Percentiles rank a stretch among this genome's conserved stretches.
phyloP scores from a whole-genome alignment of 2,329 filamentous ascomycete species.

The Pseudogymnoascus sp. region DNA sequence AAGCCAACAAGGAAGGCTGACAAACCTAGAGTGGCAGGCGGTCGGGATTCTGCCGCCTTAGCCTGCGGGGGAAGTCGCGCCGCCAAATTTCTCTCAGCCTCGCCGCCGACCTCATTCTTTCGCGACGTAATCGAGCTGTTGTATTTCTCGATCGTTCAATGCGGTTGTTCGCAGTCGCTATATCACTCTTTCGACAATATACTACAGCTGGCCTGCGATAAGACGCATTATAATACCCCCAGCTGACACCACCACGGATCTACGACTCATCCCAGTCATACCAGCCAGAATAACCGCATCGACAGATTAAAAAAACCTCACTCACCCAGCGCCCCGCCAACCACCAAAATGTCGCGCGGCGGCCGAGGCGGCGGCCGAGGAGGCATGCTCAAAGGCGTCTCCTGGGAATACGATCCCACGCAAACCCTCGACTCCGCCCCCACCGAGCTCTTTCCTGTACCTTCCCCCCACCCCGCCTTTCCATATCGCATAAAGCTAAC shows the following conservation, averaged over 20 bases:
- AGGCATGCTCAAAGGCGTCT: slow-evolving; percentile 23
- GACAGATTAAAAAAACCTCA: background rate
- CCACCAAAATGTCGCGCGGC: slow-evolving; percentile 12
- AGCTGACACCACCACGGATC: background rate
- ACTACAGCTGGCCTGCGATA: background rate
- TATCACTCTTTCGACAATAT: background rate
- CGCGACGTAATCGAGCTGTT: background rate
- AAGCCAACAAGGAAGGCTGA: background rate
- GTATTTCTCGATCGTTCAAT: background rate
- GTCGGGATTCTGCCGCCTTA: background rate
- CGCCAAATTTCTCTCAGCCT: slow-evolving; percentile 2
- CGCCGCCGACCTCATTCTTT: background rate
- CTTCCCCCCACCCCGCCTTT: slow-evolving; percentile 16
- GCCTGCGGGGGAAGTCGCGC: background rate
- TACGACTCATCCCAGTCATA: background rate
- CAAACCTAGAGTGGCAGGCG: background rate
- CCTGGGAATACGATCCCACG: slow-evolving; percentile 25
- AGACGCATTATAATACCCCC: background rate
- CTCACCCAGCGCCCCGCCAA: background rate
- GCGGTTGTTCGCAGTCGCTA: background rate
- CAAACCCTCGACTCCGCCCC: slow-evolving; percentile 32
- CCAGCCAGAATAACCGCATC: background rate
- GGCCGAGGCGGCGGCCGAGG: slow-evolving; percentile 14
- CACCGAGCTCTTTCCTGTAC: slow-evolving; percentile 38
- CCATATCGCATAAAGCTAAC: slow-evolving; percentile 8